Base-by-base conservation (phyloP, 2,329 filamentous ascomycete species). In the Nigrospora sphaerica region DNA sequence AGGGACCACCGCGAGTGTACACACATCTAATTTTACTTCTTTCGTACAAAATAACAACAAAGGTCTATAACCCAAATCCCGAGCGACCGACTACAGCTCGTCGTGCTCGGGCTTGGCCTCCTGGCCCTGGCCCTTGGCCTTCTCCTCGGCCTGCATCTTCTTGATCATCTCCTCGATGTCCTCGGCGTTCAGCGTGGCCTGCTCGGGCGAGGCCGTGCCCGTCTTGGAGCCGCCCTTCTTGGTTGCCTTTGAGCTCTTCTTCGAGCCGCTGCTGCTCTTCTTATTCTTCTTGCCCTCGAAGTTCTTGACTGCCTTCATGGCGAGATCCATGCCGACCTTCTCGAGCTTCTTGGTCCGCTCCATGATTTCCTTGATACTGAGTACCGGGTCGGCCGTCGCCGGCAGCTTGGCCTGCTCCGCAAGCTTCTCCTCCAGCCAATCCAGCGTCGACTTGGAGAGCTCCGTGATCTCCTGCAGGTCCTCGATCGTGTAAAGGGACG, bases 401-500 rank as follows among this genome's bases (percentile, higher is more conserved):
- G 75, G 70, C 3, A 95, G 78, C 54, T 80, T 83, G 31, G 82
- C 78, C 65, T 97, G 92, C 55, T 78, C 76, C 3, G 75, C 71
- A 41, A 87, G 68, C 61, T 86, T 85, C 53, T 85, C 78, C 32
- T 82, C 77, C 17, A 98, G 74, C 92, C 92, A 98, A 17, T 76
- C 72, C 14, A 75, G 69, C 16, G 83, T 80, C 13, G 78, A 75
- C 28, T 80, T 76, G 58, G 83, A 79, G 16, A 81, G 69, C 12
- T 78, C 73, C 44, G 83, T 77, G 19, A 93, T 71, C 41, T 75
- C 70, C 37, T 76, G 72, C 32, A 95, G 71, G 58, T 97, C 91
- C 31, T 85, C 79, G 10, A 80, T 69, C 1, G 77, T 84, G 69
- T 95, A 95, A 34, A 86, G 69, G 16, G 85, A 79, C 37, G 84